Base-by-base conservation (phyloP, 2,329 filamentous ascomycete genomes). In the Ophioceras dolichostomum region DNA sequence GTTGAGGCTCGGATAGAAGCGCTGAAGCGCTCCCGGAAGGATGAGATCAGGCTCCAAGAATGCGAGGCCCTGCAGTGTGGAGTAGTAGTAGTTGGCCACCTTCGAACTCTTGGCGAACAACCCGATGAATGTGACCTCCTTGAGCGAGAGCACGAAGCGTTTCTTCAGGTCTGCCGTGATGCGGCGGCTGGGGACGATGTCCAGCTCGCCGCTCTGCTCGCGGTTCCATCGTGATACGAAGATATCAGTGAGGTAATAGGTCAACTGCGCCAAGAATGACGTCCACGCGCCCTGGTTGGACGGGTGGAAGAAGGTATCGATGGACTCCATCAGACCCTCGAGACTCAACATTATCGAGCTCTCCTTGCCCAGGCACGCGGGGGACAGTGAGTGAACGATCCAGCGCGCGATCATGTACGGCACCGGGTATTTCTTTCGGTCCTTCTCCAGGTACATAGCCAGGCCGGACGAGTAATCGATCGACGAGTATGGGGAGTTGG, bases 151-250 rank as follows among this genome's bases (percentile, higher is more conserved):
- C 21, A 98, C 91, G 53, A 98, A 96, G 32, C 91, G 80, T 51
- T 70, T 76, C 64, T 88, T 94, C 46, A 98, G 58, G n/a, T 76
- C 77, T 22, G 77, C 73, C 43, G 78, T 91, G 46, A 98, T 78
- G 47, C 68, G 80, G 38, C 91, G 77, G 36, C 88, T 85, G 28
- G 71, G 61, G 0, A 89, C 88, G 2, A 89, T 74, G 32, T 94
- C 83, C 61, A 94, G 80, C 62, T 98, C 93, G 20, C 86, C 87
- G 51, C 78, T 94, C 54, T 83, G 81, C 60, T 98, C 91, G 37
- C 89, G 78, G 54, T 98, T 96, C 88, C 88, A 98, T 37, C 91
- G 79, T 62, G 94, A 91, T 31, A 98, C 85, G 56, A 98, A 98
- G 50, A 94, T 88, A 55, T 98, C 91, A 3, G 88, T 81, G 5